Conservation (phyloP, 176 grass and related monocot genomes). For the Alopecurus myosuroides region DNA sequence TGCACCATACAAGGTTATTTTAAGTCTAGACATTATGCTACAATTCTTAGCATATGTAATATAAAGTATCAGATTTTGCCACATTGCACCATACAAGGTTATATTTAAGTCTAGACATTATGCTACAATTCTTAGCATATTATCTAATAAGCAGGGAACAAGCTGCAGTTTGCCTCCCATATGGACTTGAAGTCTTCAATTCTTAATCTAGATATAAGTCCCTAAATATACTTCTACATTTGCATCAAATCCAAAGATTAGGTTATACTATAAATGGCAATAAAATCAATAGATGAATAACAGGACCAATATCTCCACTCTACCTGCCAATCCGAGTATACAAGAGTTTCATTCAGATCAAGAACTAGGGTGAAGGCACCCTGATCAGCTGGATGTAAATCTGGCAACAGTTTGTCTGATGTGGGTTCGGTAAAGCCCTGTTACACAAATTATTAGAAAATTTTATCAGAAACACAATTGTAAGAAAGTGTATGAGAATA, state of each 20-base stretch:
- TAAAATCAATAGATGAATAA: neutral
- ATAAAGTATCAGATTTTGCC: neutral
- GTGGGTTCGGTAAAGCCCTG: slow-evolving; percentile 96
- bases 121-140: neutral
- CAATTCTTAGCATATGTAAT: neutral
- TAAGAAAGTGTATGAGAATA: neutral
- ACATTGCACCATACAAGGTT: neutral
- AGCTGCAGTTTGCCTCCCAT: neutral
- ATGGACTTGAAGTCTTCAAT: neutral
- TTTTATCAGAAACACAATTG: slow-evolving; percentile 2
- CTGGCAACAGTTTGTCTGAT: slow-evolving; percentile 91
- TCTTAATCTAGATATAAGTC: neutral
- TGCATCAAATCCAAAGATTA: slow-evolving; percentile 6
- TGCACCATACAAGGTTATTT: neutral
- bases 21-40: neutral
- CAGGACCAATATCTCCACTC: neutral
- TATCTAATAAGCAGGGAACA: slow-evolving; percentile 9
- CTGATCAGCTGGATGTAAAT: slow-evolving; percentile 63
- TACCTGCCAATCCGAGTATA: slow-evolving; percentile 94
- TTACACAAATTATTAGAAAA: slow-evolving; percentile 4
- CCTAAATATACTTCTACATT: neutral
- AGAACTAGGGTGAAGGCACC: slow-evolving; percentile 85
- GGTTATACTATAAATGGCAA: neutral
- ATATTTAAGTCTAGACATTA: neutral
- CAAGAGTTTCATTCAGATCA: slow-evolving; percentile 92